These are phyloP conservation scores for Barbatosphaeria neglecta DNA, from an alignment of 495 filamentous ascomycete species.

Conservation along the genomic window DNA sequence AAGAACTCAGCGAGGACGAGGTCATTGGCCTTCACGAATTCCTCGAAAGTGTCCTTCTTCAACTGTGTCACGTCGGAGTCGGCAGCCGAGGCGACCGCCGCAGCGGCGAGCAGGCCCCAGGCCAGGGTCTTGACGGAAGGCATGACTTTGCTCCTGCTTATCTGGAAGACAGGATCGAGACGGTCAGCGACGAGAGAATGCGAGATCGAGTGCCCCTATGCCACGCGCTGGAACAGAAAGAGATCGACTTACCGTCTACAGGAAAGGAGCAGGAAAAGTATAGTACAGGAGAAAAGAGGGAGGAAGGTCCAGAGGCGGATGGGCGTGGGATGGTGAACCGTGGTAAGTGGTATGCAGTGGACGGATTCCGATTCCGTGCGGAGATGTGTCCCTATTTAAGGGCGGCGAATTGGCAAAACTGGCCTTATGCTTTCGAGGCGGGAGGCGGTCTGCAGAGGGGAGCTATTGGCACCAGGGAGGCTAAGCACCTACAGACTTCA, in stretches of 20 bases:
- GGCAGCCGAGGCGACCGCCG: constrained; percentile 43
- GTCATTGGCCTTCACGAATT: constrained; percentile 74
- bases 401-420: not conserved
- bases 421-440: not conserved
- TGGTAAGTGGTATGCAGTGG: not conserved
- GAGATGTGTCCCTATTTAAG: constrained; percentile 2
- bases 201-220: too few relatives aligned
- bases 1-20: constrained; percentile 63
- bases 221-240: too few relatives aligned
- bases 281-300: not conserved
- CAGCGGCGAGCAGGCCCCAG: constrained; percentile 51
- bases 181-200: not conserved
- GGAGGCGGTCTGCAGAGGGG: not conserved
- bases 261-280: not conserved
- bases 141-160: constrained; percentile 11
- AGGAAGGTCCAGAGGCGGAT: not conserved
- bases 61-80: constrained; percentile 74
- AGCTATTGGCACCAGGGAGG: not conserved
- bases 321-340: not conserved
- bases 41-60: constrained; percentile 72
- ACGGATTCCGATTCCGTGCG: not conserved
- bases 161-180: not conserved
- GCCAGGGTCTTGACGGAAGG: constrained; percentile 18
- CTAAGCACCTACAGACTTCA: too few relatives aligned
- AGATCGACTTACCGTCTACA: too few relatives aligned